Evolutionary conservation across 164 flowering plant genomes (phyloP).

Genomic region (Buxus sempervirens): DNA sequence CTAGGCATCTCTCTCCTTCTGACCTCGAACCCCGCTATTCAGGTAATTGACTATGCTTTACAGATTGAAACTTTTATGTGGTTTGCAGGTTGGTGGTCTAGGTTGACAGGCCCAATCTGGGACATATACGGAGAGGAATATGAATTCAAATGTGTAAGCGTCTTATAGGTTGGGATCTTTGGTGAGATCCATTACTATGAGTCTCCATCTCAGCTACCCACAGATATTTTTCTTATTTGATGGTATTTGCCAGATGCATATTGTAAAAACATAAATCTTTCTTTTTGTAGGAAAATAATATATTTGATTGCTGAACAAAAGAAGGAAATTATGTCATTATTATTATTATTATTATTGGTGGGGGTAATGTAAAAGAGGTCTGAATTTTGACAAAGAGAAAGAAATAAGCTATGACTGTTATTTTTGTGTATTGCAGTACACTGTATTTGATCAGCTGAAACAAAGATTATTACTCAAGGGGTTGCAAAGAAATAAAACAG

Average conservation of each 20-base stretch:
- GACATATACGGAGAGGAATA: background rate
- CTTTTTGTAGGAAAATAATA: too few relatives aligned
- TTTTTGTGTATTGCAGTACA: constrained; percentile 46
- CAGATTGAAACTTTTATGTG: background rate
- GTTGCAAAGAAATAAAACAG: constrained; percentile 23
- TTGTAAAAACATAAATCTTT: background rate
- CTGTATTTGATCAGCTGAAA: constrained; percentile 89
- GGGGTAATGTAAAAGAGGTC: too few relatives aligned
- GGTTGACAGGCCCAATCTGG: background rate
- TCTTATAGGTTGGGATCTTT: too few relatives aligned
- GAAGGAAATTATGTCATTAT: too few relatives aligned
- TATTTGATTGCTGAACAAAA: too few relatives aligned
- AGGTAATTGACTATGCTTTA: constrained; percentile 40
- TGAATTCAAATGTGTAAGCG: background rate
- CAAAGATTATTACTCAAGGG: constrained; percentile 42
- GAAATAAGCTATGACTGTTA: background rate
- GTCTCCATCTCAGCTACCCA: background rate
- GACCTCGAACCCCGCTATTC: constrained; percentile 85
- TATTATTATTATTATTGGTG: too few relatives aligned
- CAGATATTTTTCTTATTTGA: background rate
- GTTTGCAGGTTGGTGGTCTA: background rate
- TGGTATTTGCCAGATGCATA: background rate
- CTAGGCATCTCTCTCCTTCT: constrained; percentile 85
- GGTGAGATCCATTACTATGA: background rate
- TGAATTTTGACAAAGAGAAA: background rate